Evolutionary conservation across 2,329 filamentous ascomycete species (phyloP).

Genomic region (Xylariaceae sp.): DNA sequence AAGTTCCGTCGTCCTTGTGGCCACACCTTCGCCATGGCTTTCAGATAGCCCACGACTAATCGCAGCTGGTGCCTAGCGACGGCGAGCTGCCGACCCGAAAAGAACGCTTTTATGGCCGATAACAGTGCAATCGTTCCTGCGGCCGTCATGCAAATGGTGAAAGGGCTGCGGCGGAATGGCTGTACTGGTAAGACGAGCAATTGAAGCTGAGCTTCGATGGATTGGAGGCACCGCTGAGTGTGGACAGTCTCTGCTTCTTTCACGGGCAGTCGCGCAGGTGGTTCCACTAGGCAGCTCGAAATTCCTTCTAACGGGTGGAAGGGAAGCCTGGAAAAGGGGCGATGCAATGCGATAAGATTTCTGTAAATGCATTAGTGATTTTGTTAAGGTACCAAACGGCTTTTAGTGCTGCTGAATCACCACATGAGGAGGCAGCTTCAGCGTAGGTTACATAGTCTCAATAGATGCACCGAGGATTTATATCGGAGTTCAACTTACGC

Average conservation of each 20-base stretch:
- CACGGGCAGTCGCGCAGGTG: constrained; percentile 17
- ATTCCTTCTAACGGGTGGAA: constrained; percentile 25
- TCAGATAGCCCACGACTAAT: constrained; percentile 27
- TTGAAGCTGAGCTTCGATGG: constrained; percentile 26
- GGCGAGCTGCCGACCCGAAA: constrained; percentile 22
- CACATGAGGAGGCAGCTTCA: not conserved
- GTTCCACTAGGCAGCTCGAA: constrained; percentile 23
- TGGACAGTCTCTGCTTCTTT: constrained; percentile 19
- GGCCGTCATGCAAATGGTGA: constrained; percentile 30
- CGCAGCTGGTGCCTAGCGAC: constrained; percentile 26
- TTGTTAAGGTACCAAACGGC: not conserved
- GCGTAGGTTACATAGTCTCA: not conserved
- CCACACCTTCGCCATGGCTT: constrained; percentile 24
- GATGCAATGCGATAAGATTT: constrained; percentile 25
- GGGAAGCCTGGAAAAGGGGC: constrained; percentile 24
- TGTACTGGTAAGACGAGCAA: constrained; percentile 25
- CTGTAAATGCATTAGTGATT: constrained; percentile 10
- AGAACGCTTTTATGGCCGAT: constrained; percentile 21
- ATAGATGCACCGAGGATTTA: not conserved
- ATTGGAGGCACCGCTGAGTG: constrained; percentile 28
- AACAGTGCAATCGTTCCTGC: constrained; percentile 23
- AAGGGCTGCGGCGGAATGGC: constrained; percentile 23
- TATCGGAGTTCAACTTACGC: constrained; percentile 16
- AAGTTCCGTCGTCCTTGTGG: constrained; percentile 24
- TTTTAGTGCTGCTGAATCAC: not conserved